phyloP scores from a whole-genome alignment of 2,329 filamentous ascomycete genomes.

The Curvularia eragrostidis region DNA sequence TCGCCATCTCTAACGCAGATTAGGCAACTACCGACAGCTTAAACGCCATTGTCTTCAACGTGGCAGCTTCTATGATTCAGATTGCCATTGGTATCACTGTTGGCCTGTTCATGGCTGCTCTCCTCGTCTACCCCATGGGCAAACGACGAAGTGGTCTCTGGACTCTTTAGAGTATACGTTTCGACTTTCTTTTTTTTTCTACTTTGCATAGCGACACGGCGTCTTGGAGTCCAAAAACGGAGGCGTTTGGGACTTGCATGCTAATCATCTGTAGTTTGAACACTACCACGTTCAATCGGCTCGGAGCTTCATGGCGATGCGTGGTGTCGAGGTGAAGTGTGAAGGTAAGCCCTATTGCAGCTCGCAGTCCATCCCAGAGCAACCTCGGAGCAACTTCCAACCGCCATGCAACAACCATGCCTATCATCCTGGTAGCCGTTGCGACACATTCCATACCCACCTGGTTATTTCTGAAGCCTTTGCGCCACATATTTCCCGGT shows the following conservation, averaged over 20 bases:
- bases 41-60: slow-evolving; percentile 49
- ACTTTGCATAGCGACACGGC: slow-evolving; percentile 27
- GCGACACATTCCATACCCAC: background rate
- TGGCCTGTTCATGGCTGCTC: slow-evolving; percentile 57
- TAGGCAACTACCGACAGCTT: slow-evolving; percentile 31
- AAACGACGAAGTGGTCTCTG: slow-evolving; percentile 53
- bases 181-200: slow-evolving; percentile 13
- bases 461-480: slow-evolving; percentile 2
- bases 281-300: slow-evolving; percentile 17
- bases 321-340: slow-evolving; percentile 28
- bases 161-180: slow-evolving; percentile 40
- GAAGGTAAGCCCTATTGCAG: slow-evolving; percentile 27
- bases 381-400: slow-evolving; percentile 12
- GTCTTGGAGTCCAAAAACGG: slow-evolving; percentile 23
- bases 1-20: slow-evolving; percentile 8
- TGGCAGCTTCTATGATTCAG: slow-evolving; percentile 57
- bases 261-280: slow-evolving; percentile 33
- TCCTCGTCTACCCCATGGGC: slow-evolving; percentile 58
- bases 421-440: background rate
- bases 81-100: slow-evolving; percentile 61
- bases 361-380: slow-evolving; percentile 10
- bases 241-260: slow-evolving; percentile 14
- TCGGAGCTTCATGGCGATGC: slow-evolving; percentile 17
- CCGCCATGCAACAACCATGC: slow-evolving; percentile 11
- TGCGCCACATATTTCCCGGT: background rate